Conservation (phyloP, 1,139 yeast genomes). For the Suhomyces anneliseae region DNA sequence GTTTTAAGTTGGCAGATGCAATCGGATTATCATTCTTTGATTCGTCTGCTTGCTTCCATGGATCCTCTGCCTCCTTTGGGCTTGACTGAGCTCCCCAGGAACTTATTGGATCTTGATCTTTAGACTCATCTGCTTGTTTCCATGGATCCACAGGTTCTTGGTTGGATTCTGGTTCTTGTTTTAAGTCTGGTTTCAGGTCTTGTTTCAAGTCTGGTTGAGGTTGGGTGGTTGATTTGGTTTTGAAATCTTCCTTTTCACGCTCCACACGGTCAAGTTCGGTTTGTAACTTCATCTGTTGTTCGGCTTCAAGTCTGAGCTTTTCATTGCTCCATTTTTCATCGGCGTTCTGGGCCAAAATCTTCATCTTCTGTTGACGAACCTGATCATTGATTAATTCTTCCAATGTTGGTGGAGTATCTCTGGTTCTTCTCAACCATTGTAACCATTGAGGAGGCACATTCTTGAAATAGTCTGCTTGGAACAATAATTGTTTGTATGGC, state of each 20-base stretch:
- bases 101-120: background rate
- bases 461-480: constrained; percentile 50
- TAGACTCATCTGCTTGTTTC: background rate
- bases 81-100: background rate
- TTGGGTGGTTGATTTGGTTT: constrained; percentile 4
- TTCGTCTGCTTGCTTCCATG: constrained; percentile 42
- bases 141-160: background rate
- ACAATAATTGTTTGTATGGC: constrained; percentile 41
- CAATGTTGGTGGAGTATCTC: constrained; percentile 59
- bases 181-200: background rate
- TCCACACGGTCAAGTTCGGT: constrained; percentile 36
- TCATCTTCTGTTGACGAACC: constrained; percentile 54
- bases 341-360: constrained; percentile 57
- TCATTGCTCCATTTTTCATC: constrained; percentile 58
- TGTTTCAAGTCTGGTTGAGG: background rate
- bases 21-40: constrained; percentile 35
- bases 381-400: constrained; percentile 62
- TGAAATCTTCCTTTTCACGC: constrained; percentile 18
- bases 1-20: constrained; percentile 34
- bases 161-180: background rate
- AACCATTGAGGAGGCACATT: constrained; percentile 73
- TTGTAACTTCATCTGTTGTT: constrained; percentile 32
- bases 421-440: constrained; percentile 73
- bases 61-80: constrained; percentile 17
- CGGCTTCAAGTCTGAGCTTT: constrained; percentile 35